phyloP scores from a whole-genome alignment of 1,139 yeast genomes.

The Trichomonascaceae sp. region DNA sequence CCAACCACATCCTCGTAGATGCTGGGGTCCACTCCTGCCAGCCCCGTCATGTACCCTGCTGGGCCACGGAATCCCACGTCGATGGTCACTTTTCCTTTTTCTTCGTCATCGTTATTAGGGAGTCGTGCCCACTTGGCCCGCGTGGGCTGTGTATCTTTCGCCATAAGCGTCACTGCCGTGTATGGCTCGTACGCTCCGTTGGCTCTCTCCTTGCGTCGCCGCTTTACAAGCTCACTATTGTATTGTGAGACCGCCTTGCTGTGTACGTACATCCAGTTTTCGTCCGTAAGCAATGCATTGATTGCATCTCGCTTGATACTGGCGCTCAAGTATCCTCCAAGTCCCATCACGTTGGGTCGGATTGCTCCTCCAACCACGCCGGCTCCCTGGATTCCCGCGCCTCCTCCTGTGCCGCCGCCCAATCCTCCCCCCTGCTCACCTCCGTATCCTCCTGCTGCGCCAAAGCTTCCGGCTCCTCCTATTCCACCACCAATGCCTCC shows the following conservation, averaged over 20 bases:
- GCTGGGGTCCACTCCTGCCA: slow-evolving; percentile 42
- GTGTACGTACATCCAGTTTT: slow-evolving; percentile 79
- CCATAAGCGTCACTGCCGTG: slow-evolving; percentile 65
- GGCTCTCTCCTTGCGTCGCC: slow-evolving; percentile 39
- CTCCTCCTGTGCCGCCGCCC: not conserved
- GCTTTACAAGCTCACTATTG: slow-evolving; percentile 49
- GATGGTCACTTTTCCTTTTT: slow-evolving; percentile 26
- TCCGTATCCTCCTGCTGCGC: too few relatives aligned
- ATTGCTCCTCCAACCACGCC: not conserved
- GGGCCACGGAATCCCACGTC: slow-evolving; percentile 41
- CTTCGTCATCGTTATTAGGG: slow-evolving; percentile 7
- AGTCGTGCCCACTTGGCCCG: slow-evolving; percentile 27
- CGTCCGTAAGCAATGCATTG: slow-evolving; percentile 38
- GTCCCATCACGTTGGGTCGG: not conserved
- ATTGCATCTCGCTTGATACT: not conserved
- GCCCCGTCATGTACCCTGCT: slow-evolving; percentile 42
- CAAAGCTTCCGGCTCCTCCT: too few relatives aligned
- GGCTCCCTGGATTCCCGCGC: not conserved
- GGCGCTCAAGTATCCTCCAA: not conserved
- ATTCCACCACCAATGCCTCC: too few relatives aligned
- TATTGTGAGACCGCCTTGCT: slow-evolving; percentile 63
- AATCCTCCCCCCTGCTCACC: not conserved
- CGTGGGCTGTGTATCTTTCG: slow-evolving; percentile 64
- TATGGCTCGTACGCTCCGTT: slow-evolving; percentile 70
- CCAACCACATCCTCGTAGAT: slow-evolving; percentile 41